A percentile compares a stretch with the other conserved stretches of the same genome.
Evolutionary conservation across 2,329 filamentous ascomycete genomes (phyloP).

Genomic region (Eutypella sp.): DNA sequence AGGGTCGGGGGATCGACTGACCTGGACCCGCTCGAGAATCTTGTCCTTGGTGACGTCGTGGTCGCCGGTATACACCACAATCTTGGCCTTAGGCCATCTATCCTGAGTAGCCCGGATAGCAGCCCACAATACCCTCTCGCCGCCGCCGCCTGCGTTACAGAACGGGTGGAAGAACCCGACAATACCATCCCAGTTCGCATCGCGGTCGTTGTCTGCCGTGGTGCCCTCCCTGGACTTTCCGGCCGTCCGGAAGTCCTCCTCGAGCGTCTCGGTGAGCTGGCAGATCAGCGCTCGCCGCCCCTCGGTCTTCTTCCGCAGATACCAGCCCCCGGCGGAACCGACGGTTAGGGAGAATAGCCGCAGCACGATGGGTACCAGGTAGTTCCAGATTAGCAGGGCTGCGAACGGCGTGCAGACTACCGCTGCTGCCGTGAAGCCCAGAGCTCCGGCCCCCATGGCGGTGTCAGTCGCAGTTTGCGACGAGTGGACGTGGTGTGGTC

Average conservation of each 20-base stretch:
- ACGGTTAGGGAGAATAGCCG: conserved; percentile 33
- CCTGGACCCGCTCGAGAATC: conserved; percentile 74
- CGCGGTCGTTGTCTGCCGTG: conserved; percentile 59
- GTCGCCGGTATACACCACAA: conserved; percentile 92
- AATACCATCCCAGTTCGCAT: conserved; percentile 75
- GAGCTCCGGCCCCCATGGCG: conserved; percentile 19
- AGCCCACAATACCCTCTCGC: conserved; percentile 93
- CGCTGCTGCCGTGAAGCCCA: conserved; percentile 20
- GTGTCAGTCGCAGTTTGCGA: background rate
- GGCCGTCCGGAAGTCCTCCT: conserved; percentile 28
- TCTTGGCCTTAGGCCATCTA: conserved; percentile 82
- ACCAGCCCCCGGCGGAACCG: conserved; percentile 51
- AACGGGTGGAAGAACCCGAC: conserved; percentile 98
- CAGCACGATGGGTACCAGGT: conserved; percentile 26
- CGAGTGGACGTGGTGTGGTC: too few species aligned
- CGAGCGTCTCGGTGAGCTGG: conserved; percentile 42
- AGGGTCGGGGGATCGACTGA: conserved; percentile 30
- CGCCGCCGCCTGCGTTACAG: conserved; percentile 94
- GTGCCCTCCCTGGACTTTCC: conserved; percentile 27
- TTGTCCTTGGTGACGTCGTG: conserved; percentile 77
- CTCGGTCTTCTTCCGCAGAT: conserved; percentile 58
- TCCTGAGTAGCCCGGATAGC: conserved; percentile 87
- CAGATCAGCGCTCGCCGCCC: conserved; percentile 56
- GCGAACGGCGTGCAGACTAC: conserved; percentile 24
- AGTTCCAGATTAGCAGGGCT: conserved; percentile 24